Conservation (phyloP, 2,329 filamentous ascomycete genomes). For the Alternaria incomplexa region DNA sequence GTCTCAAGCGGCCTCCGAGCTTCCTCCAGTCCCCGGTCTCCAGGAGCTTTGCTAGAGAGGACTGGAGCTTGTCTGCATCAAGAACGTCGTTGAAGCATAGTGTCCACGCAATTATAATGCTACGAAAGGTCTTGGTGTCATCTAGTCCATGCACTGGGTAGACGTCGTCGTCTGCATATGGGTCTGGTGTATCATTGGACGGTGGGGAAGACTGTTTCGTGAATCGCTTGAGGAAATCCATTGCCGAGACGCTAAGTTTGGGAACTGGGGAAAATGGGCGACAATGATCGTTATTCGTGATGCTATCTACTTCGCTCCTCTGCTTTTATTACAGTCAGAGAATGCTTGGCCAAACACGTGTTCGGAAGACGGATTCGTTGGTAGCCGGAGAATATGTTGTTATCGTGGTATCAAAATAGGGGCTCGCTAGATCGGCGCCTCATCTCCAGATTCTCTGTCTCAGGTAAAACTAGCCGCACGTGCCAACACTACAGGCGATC, state of each 20-base stretch:
- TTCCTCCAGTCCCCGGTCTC: conserved; percentile 55
- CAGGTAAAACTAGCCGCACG: not conserved
- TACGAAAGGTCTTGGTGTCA: conserved; percentile 20
- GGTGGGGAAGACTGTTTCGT: not conserved
- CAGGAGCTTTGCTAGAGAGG: conserved; percentile 47
- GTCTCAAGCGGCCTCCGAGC: conserved; percentile 53
- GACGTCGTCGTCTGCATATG: conserved; percentile 17
- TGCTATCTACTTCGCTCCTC: not conserved
- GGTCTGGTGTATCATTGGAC: not conserved
- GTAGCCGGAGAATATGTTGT: not conserved
- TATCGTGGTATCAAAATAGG: not conserved
- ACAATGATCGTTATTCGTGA: not conserved
- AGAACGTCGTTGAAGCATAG: conserved; percentile 57
- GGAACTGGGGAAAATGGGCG: not conserved
- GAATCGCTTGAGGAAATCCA: not conserved
- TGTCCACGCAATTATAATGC: conserved; percentile 30
- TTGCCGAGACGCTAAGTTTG: not conserved
- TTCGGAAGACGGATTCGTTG: not conserved
- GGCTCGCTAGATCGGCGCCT: not conserved
- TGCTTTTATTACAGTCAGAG: not conserved
- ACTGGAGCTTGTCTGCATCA: conserved; percentile 49
- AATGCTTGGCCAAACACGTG: not conserved
- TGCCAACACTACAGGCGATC: not conserved
- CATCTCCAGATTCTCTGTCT: not conserved
- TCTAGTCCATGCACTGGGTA: conserved; percentile 27